Base-by-base conservation (phyloP, 2,329 filamentous ascomycete genomes). In the Drechslerella coelobrocha region DNA sequence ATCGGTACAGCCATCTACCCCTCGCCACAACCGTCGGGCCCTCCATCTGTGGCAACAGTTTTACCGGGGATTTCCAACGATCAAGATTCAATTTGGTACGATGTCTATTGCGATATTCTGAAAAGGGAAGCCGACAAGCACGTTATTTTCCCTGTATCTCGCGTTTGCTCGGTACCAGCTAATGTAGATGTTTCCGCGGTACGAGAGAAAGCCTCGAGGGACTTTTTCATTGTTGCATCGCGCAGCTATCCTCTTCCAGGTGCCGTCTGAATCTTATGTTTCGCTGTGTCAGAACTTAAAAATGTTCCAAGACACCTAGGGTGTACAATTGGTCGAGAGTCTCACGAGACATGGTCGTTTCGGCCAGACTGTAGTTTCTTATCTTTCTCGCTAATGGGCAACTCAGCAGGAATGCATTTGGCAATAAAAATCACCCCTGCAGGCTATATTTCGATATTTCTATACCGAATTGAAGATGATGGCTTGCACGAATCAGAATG, bases 101-200 rank as follows among this genome's bases (percentile, higher is more conserved):
- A n/a, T n/a, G n/a, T n/a, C n/a, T n/a, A n/a, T n/a, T n/a, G n/a
- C 29, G 12, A 34, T 12, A 12, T 34, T 12, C 29, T 34, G 7
- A 61, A 52, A 31, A 29, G 61, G 63, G 19, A 68, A 68, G 63
- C 60, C 34, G 9, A 23, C 56, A 61, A 61, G 63, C 56, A 69
- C 56, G 63, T 57, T 69, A 61, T 61, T 37, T 10, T 52, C 37
- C 26, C 51, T 51, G 43, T 50, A 41, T 21, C 43, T 68, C 51
- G 23, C 51, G 51, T 61, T 57, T 61, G 8, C 37, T 61, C 51
- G 51, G 56, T 68, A 61, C 56, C 63, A 39, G 17, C 17, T 56
- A 29, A 23, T n/a, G 26, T 26, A 52, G 12, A 19, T 17, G 53
- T 43, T 51, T 26, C 55, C 48, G 54, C 55, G 55, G 43, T 51